These are phyloP conservation scores for Claviceps sp. DNA, from an alignment of 2,329 filamentous ascomycete genomes.

Conservation along the genomic window DNA sequence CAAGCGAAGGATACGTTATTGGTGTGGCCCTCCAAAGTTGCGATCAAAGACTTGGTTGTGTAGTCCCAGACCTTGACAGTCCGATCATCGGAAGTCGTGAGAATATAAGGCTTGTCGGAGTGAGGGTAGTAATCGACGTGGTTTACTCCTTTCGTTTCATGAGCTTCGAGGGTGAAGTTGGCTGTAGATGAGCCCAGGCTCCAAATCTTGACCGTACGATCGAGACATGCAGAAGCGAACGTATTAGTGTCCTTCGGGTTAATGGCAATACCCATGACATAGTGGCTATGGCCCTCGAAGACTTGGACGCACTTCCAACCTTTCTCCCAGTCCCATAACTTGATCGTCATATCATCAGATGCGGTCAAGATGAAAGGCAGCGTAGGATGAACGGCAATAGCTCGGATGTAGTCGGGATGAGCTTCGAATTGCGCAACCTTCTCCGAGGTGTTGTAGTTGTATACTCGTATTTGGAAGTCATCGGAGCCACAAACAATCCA, in stretches of 20 bases:
- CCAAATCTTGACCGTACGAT: slow-evolving; percentile 97
- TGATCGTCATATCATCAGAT: slow-evolving; percentile 97
- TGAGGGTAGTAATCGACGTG: slow-evolving; percentile 83
- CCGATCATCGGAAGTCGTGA: slow-evolving; percentile 91
- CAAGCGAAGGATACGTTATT: slow-evolving; percentile 97
- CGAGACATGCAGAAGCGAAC: slow-evolving; percentile 85
- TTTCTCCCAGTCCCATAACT: slow-evolving; percentile 98
- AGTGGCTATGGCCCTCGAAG: slow-evolving; percentile 92
- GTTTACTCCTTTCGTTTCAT: slow-evolving; percentile 96
- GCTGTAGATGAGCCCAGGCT: slow-evolving; percentile 84
- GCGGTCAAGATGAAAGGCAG: slow-evolving; percentile 94
- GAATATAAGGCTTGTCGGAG: slow-evolving; percentile 69
- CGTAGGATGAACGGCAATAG: slow-evolving; percentile 88
- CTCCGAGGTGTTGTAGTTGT: slow-evolving; percentile 99
- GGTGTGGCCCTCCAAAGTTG: slow-evolving; percentile 90
- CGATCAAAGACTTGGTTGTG: slow-evolving; percentile 93
- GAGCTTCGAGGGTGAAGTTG: slow-evolving; percentile 93
- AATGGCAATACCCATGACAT: slow-evolving; percentile 91
- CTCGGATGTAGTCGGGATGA: slow-evolving; percentile 95
- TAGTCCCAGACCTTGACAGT: slow-evolving; percentile 99
- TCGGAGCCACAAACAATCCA: slow-evolving; percentile 97
- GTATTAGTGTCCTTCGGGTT: slow-evolving; percentile 96
- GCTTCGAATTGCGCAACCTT: slow-evolving; percentile 97
- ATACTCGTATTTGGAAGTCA: slow-evolving; percentile 76
- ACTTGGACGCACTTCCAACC: slow-evolving; percentile 95